Percentiles rank a stretch among this genome's conserved stretches.
Evolutionary conservation across 1,284 basidiomycete genomes (phyloP).

Genomic region (Ganoderma meredithae): DNA sequence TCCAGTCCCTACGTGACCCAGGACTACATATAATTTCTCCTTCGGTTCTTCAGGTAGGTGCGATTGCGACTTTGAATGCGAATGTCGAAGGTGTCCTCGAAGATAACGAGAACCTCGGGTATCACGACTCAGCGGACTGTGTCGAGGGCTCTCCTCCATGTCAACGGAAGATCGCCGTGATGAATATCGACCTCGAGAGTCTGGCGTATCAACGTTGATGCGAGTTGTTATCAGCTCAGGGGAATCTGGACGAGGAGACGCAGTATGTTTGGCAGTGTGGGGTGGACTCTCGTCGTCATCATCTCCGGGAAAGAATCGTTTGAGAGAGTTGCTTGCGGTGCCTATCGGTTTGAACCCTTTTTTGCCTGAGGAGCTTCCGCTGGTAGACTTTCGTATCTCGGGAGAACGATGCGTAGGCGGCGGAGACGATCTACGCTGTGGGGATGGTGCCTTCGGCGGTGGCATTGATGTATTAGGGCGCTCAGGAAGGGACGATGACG

Average conservation of each 20-base stretch:
- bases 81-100: constrained; percentile 8
- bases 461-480: constrained; percentile 30
- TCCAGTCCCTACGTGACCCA: constrained; percentile 97
- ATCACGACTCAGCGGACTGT: constrained; percentile 5
- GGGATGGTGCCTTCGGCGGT: constrained; percentile 24
- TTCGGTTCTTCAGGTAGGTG: constrained; percentile 35
- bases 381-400: constrained; percentile 8
- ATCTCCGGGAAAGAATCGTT: constrained; percentile 76
- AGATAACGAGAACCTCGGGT: background rate
- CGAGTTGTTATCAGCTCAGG: constrained; percentile 28
- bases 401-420: constrained; percentile 23
- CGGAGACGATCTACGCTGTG: constrained; percentile 19
- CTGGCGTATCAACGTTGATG: constrained; percentile 25
- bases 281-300: constrained; percentile 60
- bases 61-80: background rate
- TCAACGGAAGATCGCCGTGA: constrained; percentile 23
- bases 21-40: constrained; percentile 83
- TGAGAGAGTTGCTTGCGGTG: constrained; percentile 62
- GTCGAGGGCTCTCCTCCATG: constrained; percentile 23
- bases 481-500: constrained; percentile 25
- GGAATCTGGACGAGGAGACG: constrained; percentile 21
- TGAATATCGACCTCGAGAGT: constrained; percentile 7
- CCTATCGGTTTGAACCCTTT: constrained; percentile 73
- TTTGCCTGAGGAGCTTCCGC: constrained; percentile 40
- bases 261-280: constrained; percentile 19